phyloP scores from a whole-genome alignment of 352 stramenopile genomes.

The Sclerospora graminicola region DNA sequence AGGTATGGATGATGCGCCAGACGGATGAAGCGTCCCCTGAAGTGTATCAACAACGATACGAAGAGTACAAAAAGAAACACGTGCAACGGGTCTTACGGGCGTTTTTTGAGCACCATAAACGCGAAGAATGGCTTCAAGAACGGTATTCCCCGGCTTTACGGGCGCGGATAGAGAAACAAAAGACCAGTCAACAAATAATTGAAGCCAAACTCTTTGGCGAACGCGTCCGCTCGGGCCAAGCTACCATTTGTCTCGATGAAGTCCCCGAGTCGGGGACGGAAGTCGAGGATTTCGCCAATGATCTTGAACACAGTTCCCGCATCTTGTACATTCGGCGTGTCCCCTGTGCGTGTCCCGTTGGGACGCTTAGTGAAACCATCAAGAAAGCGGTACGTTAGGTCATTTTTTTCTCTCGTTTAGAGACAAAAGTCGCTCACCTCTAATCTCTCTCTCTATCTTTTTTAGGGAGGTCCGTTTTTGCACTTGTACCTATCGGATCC shows the following conservation, averaged over 20 bases:
- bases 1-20: constrained; percentile 85
- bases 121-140: constrained; percentile 81
- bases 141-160: constrained; percentile 73
- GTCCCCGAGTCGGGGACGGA: constrained; percentile 12
- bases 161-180: constrained; percentile 50
- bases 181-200: constrained; percentile 52
- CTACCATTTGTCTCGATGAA: constrained; percentile 63
- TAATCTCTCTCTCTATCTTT: too few species aligned
- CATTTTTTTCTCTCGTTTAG: too few species aligned
- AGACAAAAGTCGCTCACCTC: too few species aligned
- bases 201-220: constrained; percentile 72
- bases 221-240: constrained; percentile 35
- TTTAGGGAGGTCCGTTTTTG: constrained; percentile 65
- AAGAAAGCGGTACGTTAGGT: constrained; percentile 71
- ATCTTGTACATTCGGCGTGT: constrained; percentile 76
- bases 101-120: constrained; percentile 83
- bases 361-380: constrained; percentile 63
- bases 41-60: constrained; percentile 79
- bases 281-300: constrained; percentile 58
- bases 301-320: constrained; percentile 64
- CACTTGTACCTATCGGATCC: constrained; percentile 75
- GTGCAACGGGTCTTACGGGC: constrained; percentile 60
- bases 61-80: constrained; percentile 87
- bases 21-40: constrained; percentile 70
- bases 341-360: constrained; percentile 61